Percentiles rank a stretch among this genome's conserved stretches.
Evolutionary conservation across 345 rosid genomes (phyloP).

Genomic region (Iberis pinnata): DNA sequence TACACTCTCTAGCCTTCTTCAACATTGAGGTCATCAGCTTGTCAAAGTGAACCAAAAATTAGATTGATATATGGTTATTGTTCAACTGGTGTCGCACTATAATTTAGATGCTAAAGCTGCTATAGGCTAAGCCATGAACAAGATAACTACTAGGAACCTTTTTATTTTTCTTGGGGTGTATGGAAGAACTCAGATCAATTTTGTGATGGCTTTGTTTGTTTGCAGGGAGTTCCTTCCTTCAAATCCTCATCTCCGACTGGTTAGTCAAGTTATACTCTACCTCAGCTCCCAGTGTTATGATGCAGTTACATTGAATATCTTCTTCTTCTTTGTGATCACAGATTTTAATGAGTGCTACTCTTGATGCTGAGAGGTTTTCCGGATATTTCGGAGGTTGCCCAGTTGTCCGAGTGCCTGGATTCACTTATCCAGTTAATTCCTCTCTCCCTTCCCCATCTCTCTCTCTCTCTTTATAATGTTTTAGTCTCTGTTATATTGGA

Average conservation of each 20-base stretch:
- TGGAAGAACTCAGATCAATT: constrained; percentile 2
- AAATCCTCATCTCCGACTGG: constrained; percentile 85
- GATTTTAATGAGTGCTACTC: constrained; percentile 98
- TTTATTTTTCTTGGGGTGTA: neutral
- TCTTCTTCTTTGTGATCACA: constrained; percentile 18
- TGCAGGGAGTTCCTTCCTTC: constrained; percentile 87
- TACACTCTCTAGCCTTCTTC: constrained; percentile 30
- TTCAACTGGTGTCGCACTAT: neutral
- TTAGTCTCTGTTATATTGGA: constrained; percentile 6
- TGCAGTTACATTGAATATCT: neutral
- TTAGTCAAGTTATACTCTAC: constrained; percentile 36
- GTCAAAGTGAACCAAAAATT: constrained; percentile 5
- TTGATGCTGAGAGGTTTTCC: constrained; percentile 83
- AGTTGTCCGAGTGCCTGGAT: constrained; percentile 76
- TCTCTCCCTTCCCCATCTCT: constrained; percentile 2
- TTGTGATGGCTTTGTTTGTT: constrained; percentile 25
- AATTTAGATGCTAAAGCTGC: constrained; percentile 4
- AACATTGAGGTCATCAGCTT: constrained; percentile 8
- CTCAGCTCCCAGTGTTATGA: constrained; percentile 7
- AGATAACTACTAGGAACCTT: neutral
- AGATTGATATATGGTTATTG: neutral
- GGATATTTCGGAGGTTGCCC: constrained; percentile 97
- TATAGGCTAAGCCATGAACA: neutral
- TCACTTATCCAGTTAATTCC: constrained; percentile 74
- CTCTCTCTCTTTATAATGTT: neutral